Conservation (phyloP, 495 filamentous ascomycete species). For the Hyaloscypha finlandica region DNA sequence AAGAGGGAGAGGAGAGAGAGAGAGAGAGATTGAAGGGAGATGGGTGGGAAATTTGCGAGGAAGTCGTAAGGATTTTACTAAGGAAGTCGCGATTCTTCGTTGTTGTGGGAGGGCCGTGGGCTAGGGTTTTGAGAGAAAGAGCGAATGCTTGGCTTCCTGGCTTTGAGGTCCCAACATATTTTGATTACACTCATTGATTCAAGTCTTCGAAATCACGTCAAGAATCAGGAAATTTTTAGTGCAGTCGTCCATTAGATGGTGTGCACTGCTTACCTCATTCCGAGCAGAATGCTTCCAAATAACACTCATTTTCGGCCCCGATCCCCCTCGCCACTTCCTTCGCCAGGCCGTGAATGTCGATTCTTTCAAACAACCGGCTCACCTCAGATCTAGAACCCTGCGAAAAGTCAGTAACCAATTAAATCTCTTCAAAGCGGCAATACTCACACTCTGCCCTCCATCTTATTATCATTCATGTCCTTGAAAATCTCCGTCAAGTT, state of each 20-base stretch:
- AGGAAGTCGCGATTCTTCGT: no score
- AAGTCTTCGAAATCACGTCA: no score
- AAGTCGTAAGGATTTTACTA: no score
- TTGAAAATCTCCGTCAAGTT: conserved; percentile 58
- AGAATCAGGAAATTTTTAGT: background rate
- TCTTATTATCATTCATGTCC: conserved; percentile 55
- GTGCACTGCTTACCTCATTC: background rate
- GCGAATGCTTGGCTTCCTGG: no score
- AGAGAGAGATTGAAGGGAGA: no score
- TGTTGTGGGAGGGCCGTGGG: no score
- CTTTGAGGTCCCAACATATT: no score
- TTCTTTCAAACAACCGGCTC: background rate
- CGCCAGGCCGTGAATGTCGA: background rate
- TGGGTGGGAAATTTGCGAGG: no score
- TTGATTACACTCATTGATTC: no score
- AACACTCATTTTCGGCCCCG: background rate
- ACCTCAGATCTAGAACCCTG: background rate
- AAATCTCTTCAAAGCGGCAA: background rate
- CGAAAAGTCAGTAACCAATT: background rate
- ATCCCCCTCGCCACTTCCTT: background rate
- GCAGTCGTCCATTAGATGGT: background rate
- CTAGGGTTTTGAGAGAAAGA: no score
- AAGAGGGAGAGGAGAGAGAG: no score
- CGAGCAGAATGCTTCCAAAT: background rate
- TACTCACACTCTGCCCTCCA: conserved; percentile 50